A percentile compares a stretch with the other conserved stretches of the same genome.
Conservation (phyloP, 2,329 filamentous ascomycete genomes). For the Alternaria ventricosa region DNA sequence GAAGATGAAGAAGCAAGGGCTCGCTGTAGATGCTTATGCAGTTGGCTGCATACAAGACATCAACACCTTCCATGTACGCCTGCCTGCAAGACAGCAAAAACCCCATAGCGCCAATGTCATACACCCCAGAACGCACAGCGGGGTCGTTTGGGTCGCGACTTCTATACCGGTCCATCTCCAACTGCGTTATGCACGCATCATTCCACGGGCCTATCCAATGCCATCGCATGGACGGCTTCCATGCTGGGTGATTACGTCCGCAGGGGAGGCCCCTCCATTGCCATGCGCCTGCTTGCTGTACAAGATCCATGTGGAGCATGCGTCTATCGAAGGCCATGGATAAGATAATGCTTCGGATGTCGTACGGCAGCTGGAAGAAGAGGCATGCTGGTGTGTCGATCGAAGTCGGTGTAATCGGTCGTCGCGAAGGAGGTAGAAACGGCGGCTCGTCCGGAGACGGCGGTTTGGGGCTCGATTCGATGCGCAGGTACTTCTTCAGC, state of each 20-base stretch:
- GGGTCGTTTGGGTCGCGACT: background rate
- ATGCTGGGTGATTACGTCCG: background rate
- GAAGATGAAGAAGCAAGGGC: slow-evolving; percentile 15
- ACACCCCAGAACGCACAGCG: background rate
- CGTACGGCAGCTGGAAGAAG: slow-evolving; percentile 12
- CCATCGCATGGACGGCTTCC: background rate
- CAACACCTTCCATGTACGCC: slow-evolving; percentile 18
- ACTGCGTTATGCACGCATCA: background rate
- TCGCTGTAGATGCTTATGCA: slow-evolving; percentile 9
- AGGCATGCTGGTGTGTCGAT: slow-evolving; percentile 1
- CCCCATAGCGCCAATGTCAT: slow-evolving; percentile 10
- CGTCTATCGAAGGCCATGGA: slow-evolving; percentile 4
- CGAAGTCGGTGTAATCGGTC: slow-evolving; percentile 6
- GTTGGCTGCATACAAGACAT: slow-evolving; percentile 14
- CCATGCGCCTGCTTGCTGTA: background rate
- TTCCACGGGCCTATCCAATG: background rate
- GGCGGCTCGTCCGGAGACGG: background rate
- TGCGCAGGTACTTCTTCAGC: background rate
- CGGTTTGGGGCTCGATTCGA: background rate
- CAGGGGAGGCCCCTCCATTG: slow-evolving; percentile 9
- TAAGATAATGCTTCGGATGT: slow-evolving; percentile 8
- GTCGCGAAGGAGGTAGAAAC: background rate
- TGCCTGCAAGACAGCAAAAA: slow-evolving; percentile 18
- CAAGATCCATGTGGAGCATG: slow-evolving; percentile 11
- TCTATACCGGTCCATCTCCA: background rate